Percentiles rank a stretch among this genome's conserved stretches.
Conservation (phyloP, 2,329 filamentous ascomycete species). For the Hymenoscyphus fraxineus region DNA sequence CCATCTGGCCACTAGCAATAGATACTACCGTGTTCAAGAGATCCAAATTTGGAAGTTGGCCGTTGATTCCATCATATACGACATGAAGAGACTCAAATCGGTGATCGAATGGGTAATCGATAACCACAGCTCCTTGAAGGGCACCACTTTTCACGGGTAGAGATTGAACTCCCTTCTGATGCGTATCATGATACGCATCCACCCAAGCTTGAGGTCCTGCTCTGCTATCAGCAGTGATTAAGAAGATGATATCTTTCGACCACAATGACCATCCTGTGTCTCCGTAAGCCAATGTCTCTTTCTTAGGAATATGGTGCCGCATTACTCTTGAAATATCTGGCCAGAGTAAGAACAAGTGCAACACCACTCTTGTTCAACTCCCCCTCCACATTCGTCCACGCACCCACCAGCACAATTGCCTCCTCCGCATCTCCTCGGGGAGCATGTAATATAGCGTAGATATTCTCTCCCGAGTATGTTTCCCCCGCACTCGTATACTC, state of each 20-base stretch:
- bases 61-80: conserved; percentile 92
- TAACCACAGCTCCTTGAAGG: conserved; percentile 85
- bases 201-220: conserved; percentile 95
- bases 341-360: conserved; percentile 78
- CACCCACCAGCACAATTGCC: conserved; percentile 86
- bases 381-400: conserved; percentile 78
- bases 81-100: conserved; percentile 86
- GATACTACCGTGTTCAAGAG: conserved; percentile 90
- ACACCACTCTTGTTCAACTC: conserved; percentile 84
- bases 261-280: conserved; percentile 81
- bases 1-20: conserved; percentile 89
- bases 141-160: conserved; percentile 89
- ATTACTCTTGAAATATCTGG: conserved; percentile 85
- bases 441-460: conserved; percentile 90
- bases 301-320: conserved; percentile 18
- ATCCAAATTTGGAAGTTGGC: conserved; percentile 91
- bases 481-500: conserved; percentile 76
- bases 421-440: conserved; percentile 95
- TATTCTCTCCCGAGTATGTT: conserved; percentile 75
- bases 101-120: conserved; percentile 84
- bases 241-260: conserved; percentile 96
- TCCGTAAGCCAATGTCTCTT: conserved; percentile 12
- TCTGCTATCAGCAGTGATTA: conserved; percentile 84
- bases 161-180: conserved; percentile 67
- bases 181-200: conserved; percentile 92